Evolutionary conservation across 2,329 filamentous ascomycete species (phyloP).

Genomic region (Corinectria fuckeliana): DNA sequence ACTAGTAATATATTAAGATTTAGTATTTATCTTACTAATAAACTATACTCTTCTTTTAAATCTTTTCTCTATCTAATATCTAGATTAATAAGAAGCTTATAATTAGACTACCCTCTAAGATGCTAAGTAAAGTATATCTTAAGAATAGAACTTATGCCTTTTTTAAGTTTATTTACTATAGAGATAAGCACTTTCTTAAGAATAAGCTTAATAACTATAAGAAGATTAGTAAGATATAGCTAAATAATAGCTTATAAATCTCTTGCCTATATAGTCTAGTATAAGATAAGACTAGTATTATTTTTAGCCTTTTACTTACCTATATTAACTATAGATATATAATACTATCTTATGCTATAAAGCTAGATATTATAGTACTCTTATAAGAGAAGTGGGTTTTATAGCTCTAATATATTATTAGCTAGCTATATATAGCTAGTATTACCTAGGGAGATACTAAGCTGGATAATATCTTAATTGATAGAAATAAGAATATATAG

Average conservation of each 20-base stretch:
- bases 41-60: background rate
- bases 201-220: constrained; percentile 21
- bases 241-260: constrained; percentile 15
- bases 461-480: background rate
- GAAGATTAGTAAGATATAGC: constrained; percentile 11
- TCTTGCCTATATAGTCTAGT: constrained; percentile 21
- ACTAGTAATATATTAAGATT: background rate
- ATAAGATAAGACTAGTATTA: background rate
- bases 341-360: background rate
- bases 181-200: too few relatives aligned
- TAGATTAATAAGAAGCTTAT: too few relatives aligned
- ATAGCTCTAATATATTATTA: background rate
- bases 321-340: background rate
- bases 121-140: too few relatives aligned
- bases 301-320: background rate
- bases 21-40: background rate
- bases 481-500: background rate
- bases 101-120: too few relatives aligned
- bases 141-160: too few relatives aligned
- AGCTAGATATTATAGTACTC: background rate
- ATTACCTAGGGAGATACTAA: background rate
- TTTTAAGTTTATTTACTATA: too few relatives aligned
- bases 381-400: background rate
- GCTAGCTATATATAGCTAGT: background rate
- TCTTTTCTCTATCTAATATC: too few relatives aligned